Conservation (phyloP, 148 eudicot species). For the Chenopodium album region DNA sequence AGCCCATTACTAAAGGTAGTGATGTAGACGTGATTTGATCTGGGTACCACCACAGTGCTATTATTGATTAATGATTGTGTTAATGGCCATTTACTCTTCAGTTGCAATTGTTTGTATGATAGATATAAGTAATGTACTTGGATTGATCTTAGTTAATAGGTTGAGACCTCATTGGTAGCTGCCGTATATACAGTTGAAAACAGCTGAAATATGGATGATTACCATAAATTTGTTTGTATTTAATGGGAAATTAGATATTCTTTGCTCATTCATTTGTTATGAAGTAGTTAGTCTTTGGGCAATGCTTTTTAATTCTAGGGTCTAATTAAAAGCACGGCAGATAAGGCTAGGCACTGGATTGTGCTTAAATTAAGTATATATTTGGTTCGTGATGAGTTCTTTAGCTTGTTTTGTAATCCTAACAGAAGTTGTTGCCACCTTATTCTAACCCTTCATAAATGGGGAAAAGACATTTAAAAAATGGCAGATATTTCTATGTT, state of each 20-base stretch:
- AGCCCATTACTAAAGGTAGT: neutral
- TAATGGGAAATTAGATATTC: neutral
- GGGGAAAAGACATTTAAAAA: no score
- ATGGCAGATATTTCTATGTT: no score
- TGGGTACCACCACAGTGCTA: no score
- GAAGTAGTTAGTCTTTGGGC: neutral
- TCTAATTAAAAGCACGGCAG: neutral
- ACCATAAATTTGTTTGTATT: neutral
- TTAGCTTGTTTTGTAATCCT: neutral
- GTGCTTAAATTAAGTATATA: neutral
- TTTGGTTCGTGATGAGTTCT: neutral
- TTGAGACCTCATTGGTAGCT: neutral
- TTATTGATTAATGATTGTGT: neutral
- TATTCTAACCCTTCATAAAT: no score
- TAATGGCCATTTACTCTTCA: neutral
- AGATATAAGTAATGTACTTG: neutral
- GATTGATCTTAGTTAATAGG: neutral
- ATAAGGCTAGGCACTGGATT: neutral
- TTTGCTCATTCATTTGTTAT: neutral
- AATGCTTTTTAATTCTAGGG: neutral
- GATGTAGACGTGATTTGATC: neutral
- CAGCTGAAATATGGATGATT: neutral
- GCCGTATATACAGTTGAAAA: neutral
- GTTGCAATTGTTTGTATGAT: neutral
- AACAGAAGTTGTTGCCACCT: no score